Base-by-base conservation (phyloP, 2,329 filamentous ascomycete genomes). In the Pseudopyrenochaeta lycopersici region DNA sequence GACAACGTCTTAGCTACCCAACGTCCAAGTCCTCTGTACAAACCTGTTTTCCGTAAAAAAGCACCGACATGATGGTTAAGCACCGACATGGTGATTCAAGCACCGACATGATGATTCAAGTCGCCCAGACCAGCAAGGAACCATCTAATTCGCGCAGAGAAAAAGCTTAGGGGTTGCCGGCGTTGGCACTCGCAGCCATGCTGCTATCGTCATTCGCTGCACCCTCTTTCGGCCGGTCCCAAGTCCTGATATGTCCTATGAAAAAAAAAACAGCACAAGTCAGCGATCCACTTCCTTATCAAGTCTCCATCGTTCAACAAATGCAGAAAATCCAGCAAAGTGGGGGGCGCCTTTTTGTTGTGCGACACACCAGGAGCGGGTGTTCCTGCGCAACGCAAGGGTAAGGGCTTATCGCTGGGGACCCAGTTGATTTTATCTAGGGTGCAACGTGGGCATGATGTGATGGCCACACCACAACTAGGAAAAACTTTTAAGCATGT, bases 231-330 rank as follows among this genome's bases (percentile, higher is more conserved):
- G 89, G 90, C 57, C 90, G 83, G 62, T 87, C 84, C 89, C 89
- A 92, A 29, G 89, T 91, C 56, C 87, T 85, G 59, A 92, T 84
- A 73, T 92, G 90, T 32, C 90, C 89, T 91, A 72, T 60, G 46
- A 49, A n/a, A n/a, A n/a, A n/a, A n/a, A n/a, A n/a, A n/a, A 56
- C 9, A 56, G 62, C 52, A 58, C 48, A 42, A 33, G 44, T 62
- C 47, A 62, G 54, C 48, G 60, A 53, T 64, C 58, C 62, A 67
- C 57, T 62, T 49, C 36, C 49, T 60, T 62, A 58, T 62, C 58
- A 54, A 45, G 32, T 53, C 36, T 36, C 40, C 49, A 40, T 52
- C 41, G 35, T 48, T 64, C 61, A 62, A 64, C 61, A 62, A 59
- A 53, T 39, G 23, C 31, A 44, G 35, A 42, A 36, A 18, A 42